Evolutionary conservation across 176 grass and related monocot species (phyloP).

Genomic region (Triticum dicoccoides): DNA sequence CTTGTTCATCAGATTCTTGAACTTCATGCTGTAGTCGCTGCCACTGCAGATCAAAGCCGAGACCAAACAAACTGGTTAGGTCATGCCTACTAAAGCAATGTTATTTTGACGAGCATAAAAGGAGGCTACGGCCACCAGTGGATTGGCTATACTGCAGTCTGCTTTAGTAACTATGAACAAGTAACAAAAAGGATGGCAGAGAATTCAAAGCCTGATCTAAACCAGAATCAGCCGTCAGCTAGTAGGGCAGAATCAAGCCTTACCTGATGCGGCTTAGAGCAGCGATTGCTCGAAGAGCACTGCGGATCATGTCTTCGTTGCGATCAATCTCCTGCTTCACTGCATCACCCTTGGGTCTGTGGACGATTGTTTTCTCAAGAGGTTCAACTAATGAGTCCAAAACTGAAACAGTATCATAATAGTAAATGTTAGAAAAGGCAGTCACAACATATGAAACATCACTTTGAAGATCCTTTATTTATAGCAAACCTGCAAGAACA

Average conservation of each 20-base stretch:
- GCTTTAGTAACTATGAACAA: neutral
- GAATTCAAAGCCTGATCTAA: neutral
- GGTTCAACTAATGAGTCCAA: conserved; percentile 93
- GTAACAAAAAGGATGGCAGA: neutral
- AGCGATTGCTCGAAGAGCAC: conserved; percentile 83
- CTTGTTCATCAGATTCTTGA: conserved; percentile 94
- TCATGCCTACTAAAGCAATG: neutral
- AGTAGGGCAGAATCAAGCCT: neutral
- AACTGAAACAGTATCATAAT: conserved; percentile 47
- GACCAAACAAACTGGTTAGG: neutral
- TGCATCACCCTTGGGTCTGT: conserved; percentile 92
- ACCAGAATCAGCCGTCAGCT: neutral
- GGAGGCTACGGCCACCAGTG: neutral
- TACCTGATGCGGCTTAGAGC: conserved; percentile 86
- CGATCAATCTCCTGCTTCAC: conserved; percentile 97
- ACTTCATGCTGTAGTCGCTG: conserved; percentile 81
- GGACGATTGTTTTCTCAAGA: conserved; percentile 82
- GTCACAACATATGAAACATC: neutral
- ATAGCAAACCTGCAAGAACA: conserved; percentile 76
- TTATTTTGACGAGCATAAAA: neutral
- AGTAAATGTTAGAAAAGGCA: conserved; percentile 18
- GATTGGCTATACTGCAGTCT: neutral
- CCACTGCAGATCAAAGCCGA: conserved; percentile 54
- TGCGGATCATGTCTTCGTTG: conserved; percentile 99
- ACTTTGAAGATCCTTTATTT: neutral